phyloP scores from a whole-genome alignment of 2,329 filamentous ascomycete species.

The Neophaeococcomyces aloes region DNA sequence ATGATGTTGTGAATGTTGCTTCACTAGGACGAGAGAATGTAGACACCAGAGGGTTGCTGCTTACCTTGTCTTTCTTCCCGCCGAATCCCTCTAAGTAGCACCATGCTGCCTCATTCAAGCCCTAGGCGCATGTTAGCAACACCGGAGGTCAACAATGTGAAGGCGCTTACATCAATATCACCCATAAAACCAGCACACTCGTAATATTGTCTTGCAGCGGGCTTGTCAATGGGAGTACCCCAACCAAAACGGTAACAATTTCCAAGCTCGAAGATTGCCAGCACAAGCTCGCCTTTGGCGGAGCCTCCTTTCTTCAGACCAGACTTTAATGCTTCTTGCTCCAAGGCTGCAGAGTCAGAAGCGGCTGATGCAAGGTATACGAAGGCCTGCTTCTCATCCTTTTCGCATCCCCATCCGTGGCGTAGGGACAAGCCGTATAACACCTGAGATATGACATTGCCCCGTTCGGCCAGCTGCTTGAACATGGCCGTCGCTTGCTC shows the following conservation, averaged over 20 bases:
- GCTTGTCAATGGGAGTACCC: conserved; percentile 76
- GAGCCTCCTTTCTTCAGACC: conserved; percentile 88
- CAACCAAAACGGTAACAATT: conserved; percentile 79
- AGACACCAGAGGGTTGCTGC: conserved; percentile 30
- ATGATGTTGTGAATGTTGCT: background rate
- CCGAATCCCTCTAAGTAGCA: conserved; percentile 96
- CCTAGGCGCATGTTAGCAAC: background rate
- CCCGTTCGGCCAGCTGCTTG: conserved; percentile 66
- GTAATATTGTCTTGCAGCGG: conserved; percentile 83
- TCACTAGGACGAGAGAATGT: background rate
- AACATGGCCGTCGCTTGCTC: conserved; percentile 76
- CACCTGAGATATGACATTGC: conserved; percentile 91
- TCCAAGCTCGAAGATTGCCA: conserved; percentile 85
- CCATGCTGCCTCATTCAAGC: conserved; percentile 90
- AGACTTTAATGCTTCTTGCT: conserved; percentile 71
- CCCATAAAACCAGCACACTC: conserved; percentile 94
- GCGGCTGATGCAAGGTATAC: conserved; percentile 80
- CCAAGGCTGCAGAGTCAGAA: conserved; percentile 77
- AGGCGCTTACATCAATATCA: conserved; percentile 61
- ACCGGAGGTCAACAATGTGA: background rate
- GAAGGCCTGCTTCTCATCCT: conserved; percentile 62
- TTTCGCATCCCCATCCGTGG: conserved; percentile 82
- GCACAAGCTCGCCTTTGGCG: conserved; percentile 88
- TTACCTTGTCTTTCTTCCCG: conserved; percentile 95
- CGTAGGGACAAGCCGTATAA: conserved; percentile 71